A percentile compares a stretch with the other conserved stretches of the same genome.
These are phyloP conservation scores for Leccinum longicurvipes DNA, from an alignment of 768 basidiomycete species.

Conservation along the genomic window DNA sequence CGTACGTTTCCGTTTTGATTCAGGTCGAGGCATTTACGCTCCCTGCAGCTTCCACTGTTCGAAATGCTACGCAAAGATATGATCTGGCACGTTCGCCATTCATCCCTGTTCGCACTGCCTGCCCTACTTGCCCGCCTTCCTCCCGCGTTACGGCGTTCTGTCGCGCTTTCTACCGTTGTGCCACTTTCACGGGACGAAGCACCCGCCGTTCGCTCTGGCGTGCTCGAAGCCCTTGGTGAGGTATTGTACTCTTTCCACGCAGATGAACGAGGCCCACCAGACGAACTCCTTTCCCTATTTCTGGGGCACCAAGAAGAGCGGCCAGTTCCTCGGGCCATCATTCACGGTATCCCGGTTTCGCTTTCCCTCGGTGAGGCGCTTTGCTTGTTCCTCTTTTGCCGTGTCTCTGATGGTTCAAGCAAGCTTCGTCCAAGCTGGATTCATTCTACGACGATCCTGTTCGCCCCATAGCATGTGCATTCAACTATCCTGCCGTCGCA, in stretches of 20 bases:
- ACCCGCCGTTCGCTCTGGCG: conserved; percentile 68
- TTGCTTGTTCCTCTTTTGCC: neutral
- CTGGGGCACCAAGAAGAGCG: conserved; percentile 54
- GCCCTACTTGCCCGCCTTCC: conserved; percentile 69
- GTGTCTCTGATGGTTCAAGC: conserved; percentile 4
- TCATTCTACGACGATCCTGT: conserved; percentile 62
- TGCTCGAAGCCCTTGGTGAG: conserved; percentile 86
- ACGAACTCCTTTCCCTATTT: conserved; percentile 72
- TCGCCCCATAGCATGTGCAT: conserved; percentile 76
- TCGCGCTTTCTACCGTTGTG: conserved; percentile 65
- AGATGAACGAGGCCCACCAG: conserved; percentile 60
- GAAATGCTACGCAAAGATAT: conserved; percentile 64
- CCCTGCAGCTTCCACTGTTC: conserved; percentile 72
- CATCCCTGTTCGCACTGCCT: conserved; percentile 81
- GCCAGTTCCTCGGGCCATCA: conserved; percentile 31
- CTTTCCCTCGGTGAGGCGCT: conserved; percentile 18
- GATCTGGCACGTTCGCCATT: conserved; percentile 82
- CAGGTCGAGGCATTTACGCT: conserved; percentile 4
- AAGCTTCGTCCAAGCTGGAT: conserved; percentile 34
- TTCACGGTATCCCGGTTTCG: conserved; percentile 4
- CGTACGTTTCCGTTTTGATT: conserved; percentile 21
- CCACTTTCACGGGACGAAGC: conserved; percentile 63
- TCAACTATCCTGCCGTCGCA: conserved; percentile 89
- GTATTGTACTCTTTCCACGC: conserved; percentile 80
- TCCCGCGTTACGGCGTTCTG: conserved; percentile 49